Evolutionary conservation across 768 basidiomycete species (phyloP).

Genomic region (Boletus bicolor): DNA sequence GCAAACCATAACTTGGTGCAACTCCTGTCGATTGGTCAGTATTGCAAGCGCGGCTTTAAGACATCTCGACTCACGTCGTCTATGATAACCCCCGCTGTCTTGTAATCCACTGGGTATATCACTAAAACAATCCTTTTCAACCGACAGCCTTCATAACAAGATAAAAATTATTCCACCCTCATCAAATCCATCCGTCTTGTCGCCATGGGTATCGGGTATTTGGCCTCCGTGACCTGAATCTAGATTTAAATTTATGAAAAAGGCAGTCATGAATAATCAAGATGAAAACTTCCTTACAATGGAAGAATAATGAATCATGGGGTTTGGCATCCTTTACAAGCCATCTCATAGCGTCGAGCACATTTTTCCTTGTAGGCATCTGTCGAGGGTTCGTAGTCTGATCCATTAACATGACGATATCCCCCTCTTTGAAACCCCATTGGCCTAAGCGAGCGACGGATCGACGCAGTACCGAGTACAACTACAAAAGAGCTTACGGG

Average conservation of each 20-base stretch:
- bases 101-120: constrained; percentile 88
- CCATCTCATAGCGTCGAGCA: constrained; percentile 60
- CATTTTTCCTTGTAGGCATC: constrained; percentile 51
- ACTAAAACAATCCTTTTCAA: constrained; percentile 37
- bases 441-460: constrained; percentile 26
- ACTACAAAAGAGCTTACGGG: constrained; percentile 38
- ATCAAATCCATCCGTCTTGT: constrained; percentile 77
- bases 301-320: constrained; percentile 77
- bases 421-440: constrained; percentile 48
- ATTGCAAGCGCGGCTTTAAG: background rate
- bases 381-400: constrained; percentile 40
- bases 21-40: constrained; percentile 25
- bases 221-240: constrained; percentile 98
- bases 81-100: constrained; percentile 70
- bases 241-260: constrained; percentile 22
- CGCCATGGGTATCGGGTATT: constrained; percentile 70
- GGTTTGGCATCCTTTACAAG: constrained; percentile 65
- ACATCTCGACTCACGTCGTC: constrained; percentile 57
- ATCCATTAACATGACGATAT: constrained; percentile 58
- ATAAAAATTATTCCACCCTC: constrained; percentile 49
- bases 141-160: background rate
- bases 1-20: constrained; percentile 43
- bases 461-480: background rate
- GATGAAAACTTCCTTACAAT: constrained; percentile 39
- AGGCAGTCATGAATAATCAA: background rate